These are phyloP conservation scores for Acanthamoeba polyphaga DNA, from an alignment of 208 protist genomes.

Conservation along the genomic window DNA sequence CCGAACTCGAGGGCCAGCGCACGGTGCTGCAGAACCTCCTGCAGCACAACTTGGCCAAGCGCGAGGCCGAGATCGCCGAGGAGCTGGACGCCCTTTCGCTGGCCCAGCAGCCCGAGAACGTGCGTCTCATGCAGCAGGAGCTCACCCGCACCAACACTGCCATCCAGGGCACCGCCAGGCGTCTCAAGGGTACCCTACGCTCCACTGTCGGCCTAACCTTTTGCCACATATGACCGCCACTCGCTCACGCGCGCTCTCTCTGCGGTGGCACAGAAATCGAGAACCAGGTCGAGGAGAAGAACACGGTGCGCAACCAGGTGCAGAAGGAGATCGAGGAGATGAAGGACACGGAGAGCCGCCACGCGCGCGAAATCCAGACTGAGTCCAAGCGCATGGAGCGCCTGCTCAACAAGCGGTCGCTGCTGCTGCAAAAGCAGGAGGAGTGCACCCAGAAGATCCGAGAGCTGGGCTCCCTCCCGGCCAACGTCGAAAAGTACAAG, in stretches of 20 bases:
- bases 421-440: constrained; percentile 89
- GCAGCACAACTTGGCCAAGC: constrained; percentile 34
- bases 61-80: constrained; percentile 35
- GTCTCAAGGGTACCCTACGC: constrained; percentile 38
- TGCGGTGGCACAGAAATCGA: constrained; percentile 15
- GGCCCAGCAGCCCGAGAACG: not conserved
- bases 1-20: constrained; percentile 82
- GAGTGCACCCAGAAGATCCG: constrained; percentile 94
- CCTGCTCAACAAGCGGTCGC: constrained; percentile 81
- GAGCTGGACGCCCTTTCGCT: constrained; percentile 40
- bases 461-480: constrained; percentile 93
- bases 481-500: constrained; percentile 29
- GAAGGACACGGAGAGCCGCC: constrained; percentile 39
- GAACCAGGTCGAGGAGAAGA: constrained; percentile 23
- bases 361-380: not conserved
- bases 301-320: not conserved
- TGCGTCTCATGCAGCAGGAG: constrained; percentile 23
- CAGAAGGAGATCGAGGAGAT: constrained; percentile 44
- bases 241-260: not conserved
- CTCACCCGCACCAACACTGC: not conserved
- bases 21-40: constrained; percentile 8
- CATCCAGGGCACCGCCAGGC: constrained; percentile 24
- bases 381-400: constrained; percentile 78
- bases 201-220: not conserved
- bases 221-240: not conserved